phyloP scores from a whole-genome alignment of 805 yeast species.

The Hanseniaspora clermontiae region DNA sequence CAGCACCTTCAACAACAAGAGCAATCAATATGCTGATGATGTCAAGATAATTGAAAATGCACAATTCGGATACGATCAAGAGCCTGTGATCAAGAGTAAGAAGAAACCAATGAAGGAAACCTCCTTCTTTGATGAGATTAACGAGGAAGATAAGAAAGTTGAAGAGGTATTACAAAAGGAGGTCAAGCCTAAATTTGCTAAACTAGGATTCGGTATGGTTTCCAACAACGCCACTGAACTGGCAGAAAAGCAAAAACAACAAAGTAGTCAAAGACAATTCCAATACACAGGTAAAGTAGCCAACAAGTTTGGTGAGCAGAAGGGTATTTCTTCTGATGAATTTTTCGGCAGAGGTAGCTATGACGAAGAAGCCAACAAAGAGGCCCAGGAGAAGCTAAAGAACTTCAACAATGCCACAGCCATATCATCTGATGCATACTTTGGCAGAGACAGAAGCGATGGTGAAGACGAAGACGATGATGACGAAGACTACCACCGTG shows the following conservation, averaged over 20 bases:
- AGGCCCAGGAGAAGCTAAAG: conserved; percentile 71
- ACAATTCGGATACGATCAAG: conserved; percentile 19
- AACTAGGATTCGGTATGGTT: conserved; percentile 83
- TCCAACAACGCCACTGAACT: conserved; percentile 43
- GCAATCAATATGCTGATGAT: conserved; percentile 44
- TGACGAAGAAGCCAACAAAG: conserved; percentile 64
- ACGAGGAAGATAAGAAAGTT: conserved; percentile 19
- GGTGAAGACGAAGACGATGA: conserved; percentile 26
- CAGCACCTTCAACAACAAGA: conserved; percentile 53
- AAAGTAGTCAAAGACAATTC: conserved; percentile 38
- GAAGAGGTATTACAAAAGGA: conserved; percentile 31
- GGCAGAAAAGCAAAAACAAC: conserved; percentile 30
- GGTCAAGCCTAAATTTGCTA: conserved; percentile 50
- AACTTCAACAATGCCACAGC: conserved; percentile 71
- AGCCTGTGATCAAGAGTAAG: conserved; percentile 7
- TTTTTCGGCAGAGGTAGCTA: conserved; percentile 77
- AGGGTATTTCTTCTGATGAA: conserved; percentile 93
- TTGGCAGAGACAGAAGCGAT: conserved; percentile 67
- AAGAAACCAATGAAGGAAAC: conserved; percentile 14
- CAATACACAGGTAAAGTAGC: conserved; percentile 64
- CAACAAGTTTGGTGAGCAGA: conserved; percentile 71
- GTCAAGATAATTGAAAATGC: conserved; percentile 26
- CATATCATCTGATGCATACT: conserved; percentile 84
- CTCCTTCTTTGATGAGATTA: conserved; percentile 17
- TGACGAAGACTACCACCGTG: conserved; percentile 15